Percentiles rank a stretch among this genome's conserved stretches.
These are phyloP conservation scores for Monosporascus sp. DNA, from an alignment of 2,329 filamentous ascomycete genomes.

Conservation along the genomic window DNA sequence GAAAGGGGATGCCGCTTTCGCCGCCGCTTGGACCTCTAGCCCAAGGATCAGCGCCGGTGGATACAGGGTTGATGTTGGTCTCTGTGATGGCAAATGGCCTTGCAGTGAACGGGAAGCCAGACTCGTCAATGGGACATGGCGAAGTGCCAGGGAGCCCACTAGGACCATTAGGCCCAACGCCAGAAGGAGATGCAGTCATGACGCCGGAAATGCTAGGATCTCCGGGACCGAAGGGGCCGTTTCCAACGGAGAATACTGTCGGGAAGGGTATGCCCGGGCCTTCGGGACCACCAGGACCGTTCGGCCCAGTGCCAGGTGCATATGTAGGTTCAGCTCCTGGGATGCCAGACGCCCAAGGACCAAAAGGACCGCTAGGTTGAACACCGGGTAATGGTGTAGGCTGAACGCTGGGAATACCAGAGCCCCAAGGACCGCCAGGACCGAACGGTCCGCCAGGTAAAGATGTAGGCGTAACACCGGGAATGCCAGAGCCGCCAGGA, in stretches of 20 bases:
- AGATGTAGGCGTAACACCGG: neutral
- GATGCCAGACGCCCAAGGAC: constrained; percentile 1
- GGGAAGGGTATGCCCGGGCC: neutral
- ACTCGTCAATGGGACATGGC: neutral
- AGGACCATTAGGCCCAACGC: neutral
- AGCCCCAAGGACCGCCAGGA: neutral
- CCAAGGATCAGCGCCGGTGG: neutral
- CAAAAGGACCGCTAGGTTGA: neutral
- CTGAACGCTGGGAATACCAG: neutral
- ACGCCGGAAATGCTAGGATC: neutral
- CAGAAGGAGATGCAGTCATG: neutral
- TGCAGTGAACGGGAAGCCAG: neutral
- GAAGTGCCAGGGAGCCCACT: neutral
- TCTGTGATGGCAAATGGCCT: neutral
- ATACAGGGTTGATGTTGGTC: neutral
- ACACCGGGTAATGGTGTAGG: neutral
- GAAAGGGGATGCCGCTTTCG: neutral
- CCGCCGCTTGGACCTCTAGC: constrained; percentile 1
- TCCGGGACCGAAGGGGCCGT: neutral
- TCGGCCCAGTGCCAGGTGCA: neutral
- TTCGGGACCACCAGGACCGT: neutral
- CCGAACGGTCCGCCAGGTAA: neutral
- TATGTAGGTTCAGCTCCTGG: neutral
- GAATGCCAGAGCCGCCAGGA: neutral
- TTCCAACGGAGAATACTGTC: neutral